Evolutionary conservation across 2,329 filamentous ascomycete genomes (phyloP).

Genomic region (Neoarthrinium moseri): DNA sequence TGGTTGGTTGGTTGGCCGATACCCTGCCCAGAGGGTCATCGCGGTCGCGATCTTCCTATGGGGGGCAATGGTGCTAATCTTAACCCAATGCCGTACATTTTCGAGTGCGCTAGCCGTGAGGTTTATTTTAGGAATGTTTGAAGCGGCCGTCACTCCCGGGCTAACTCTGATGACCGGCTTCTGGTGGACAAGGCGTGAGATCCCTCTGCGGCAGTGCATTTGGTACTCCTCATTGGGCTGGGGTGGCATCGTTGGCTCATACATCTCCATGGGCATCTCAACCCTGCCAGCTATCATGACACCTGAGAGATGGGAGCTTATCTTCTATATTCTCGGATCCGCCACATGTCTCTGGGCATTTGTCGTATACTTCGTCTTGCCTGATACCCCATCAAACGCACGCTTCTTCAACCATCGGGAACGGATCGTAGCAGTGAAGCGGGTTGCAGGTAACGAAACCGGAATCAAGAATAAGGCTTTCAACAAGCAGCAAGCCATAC

Average conservation of each 20-base stretch:
- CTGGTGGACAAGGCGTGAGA: constrained; percentile 33
- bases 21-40: constrained; percentile 33
- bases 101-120: constrained; percentile 17
- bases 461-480: constrained; percentile 35
- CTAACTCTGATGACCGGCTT: constrained; percentile 32
- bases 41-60: constrained; percentile 28
- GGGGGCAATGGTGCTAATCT: constrained; percentile 31
- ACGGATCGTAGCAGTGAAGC: constrained; percentile 23
- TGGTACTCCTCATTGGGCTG: constrained; percentile 28
- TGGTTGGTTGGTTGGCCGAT: constrained; percentile 36
- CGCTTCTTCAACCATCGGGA: constrained; percentile 22
- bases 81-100: constrained; percentile 28
- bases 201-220: constrained; percentile 33
- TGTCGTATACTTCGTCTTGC: constrained; percentile 23
- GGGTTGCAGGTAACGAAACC: constrained; percentile 18
- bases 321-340: constrained; percentile 22
- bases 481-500: constrained; percentile 44
- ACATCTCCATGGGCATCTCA: constrained; percentile 31
- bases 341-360: constrained; percentile 23
- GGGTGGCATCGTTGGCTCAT: constrained; percentile 25
- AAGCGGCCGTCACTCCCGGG: constrained; percentile 25
- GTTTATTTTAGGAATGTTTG: constrained; percentile 26
- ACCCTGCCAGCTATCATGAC: constrained; percentile 21
- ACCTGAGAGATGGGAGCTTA: constrained; percentile 24
- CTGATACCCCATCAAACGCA: constrained; percentile 25